Conservation (phyloP, 805 yeast species). For the Blastobotrys terrestris region DNA sequence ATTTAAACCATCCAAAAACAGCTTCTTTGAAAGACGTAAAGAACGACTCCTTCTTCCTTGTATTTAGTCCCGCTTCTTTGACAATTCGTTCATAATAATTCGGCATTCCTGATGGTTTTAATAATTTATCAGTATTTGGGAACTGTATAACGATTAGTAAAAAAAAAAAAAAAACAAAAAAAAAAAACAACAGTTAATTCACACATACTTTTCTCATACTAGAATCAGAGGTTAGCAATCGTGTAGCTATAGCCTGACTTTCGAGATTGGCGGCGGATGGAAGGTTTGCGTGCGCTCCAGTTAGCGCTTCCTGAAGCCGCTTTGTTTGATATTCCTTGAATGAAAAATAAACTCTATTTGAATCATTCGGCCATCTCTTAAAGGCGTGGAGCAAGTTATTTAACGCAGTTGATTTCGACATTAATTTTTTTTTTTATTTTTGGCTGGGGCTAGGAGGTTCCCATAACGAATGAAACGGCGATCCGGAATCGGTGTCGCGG, state of each 20-base stretch:
- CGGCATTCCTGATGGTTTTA: slow-evolving; percentile 81
- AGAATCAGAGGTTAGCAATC: slow-evolving; percentile 15
- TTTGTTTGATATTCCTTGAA: slow-evolving; percentile 42
- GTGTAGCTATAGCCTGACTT: slow-evolving; percentile 22
- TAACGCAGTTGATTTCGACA: slow-evolving; percentile 16
- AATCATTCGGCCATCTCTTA: slow-evolving; percentile 34
- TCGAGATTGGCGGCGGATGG: slow-evolving; percentile 24
- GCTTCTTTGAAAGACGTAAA: slow-evolving; percentile 67
- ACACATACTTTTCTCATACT: slow-evolving; percentile 12
- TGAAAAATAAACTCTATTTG: slow-evolving; percentile 42
- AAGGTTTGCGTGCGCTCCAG: slow-evolving; percentile 16
- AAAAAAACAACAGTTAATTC: too few relatives aligned
- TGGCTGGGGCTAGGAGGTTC: background rate
- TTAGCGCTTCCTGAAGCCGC: slow-evolving; percentile 30
- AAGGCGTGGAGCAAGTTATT: slow-evolving; percentile 20
- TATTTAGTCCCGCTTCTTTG: slow-evolving; percentile 59
- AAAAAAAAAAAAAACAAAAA: background rate
- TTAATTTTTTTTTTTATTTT: slow-evolving; percentile 5
- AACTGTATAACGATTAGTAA: slow-evolving; percentile 17
- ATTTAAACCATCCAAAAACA: slow-evolving; percentile 49
- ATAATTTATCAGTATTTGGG: slow-evolving; percentile 44
- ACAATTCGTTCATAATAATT: slow-evolving; percentile 65
- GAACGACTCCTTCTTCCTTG: slow-evolving; percentile 56
- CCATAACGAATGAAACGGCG: background rate
- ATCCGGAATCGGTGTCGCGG: background rate